phyloP scores from a whole-genome alignment of 2,329 filamentous ascomycete genomes.

The Sporothrix brunneoviolacea region DNA sequence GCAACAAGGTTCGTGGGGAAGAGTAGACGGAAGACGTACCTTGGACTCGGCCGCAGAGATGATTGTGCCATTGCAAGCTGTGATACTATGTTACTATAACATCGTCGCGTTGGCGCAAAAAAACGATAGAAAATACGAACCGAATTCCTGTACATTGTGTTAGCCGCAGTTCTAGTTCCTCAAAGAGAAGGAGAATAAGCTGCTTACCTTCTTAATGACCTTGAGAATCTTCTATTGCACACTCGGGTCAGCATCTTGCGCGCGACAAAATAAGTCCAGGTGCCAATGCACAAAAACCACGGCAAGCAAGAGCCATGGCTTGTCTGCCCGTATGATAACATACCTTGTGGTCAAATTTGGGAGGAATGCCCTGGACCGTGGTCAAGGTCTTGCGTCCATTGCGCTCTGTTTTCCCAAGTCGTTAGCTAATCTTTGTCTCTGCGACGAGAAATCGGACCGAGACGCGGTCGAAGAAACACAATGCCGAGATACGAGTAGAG shows the following conservation, averaged over 20 bases:
- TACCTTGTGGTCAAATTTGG: constrained; percentile 92
- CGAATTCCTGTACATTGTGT: constrained; percentile 56
- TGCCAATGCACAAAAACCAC: too few species aligned
- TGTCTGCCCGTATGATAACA: neutral
- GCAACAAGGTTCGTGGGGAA: neutral
- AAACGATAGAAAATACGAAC: neutral
- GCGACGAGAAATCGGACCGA: too few species aligned
- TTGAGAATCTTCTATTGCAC: constrained; percentile 79
- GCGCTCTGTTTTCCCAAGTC: constrained; percentile 59
- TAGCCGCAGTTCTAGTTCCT: neutral
- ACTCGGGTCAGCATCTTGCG: neutral
- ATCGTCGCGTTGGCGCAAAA: neutral
- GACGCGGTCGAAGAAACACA: too few species aligned
- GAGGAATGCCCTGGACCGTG: constrained; percentile 96
- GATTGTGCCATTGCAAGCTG: constrained; percentile 21
- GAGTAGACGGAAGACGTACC: neutral
- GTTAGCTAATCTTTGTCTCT: too few species aligned
- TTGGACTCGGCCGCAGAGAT: constrained; percentile 21
- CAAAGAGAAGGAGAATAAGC: neutral
- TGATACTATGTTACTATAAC: too few species aligned
- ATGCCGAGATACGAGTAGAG: too few species aligned
- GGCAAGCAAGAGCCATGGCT: neutral
- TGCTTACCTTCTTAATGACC: constrained; percentile 82
- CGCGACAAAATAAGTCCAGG: too few species aligned
- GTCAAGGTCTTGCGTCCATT: constrained; percentile 99